Conservation (phyloP, 2,329 filamentous ascomycete species). For the Grosmannia penicillata region DNA sequence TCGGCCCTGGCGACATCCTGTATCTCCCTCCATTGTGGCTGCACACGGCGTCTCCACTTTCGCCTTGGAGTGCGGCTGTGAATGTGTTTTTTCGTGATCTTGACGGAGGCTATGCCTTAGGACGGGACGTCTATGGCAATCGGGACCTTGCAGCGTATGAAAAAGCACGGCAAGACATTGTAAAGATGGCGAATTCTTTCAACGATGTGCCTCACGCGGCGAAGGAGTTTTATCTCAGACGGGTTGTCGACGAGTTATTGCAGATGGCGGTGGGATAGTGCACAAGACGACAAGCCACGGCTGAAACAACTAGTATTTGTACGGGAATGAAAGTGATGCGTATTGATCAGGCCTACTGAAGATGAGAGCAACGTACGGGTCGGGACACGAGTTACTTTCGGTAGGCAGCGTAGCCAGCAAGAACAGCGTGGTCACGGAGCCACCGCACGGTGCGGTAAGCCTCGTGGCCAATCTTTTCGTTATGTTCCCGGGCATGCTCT, state of each 20-base stretch:
- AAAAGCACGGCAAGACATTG: constrained; percentile 58
- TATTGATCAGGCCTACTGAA: too few relatives aligned
- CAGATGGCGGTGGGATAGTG: constrained; percentile 8
- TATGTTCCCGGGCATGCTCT: constrained; percentile 22
- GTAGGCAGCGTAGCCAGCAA: too few relatives aligned
- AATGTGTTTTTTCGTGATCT: constrained; percentile 79
- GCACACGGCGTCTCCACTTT: constrained; percentile 52
- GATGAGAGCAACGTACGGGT: too few relatives aligned
- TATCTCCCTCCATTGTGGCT: constrained; percentile 77
- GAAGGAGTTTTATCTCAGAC: constrained; percentile 58
- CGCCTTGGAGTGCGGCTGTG: constrained; percentile 57
- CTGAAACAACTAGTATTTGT: too few relatives aligned
- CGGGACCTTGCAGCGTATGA: constrained; percentile 75
- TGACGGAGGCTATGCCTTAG: constrained; percentile 50
- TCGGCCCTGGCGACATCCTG: constrained; percentile 60
- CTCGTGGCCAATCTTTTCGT: constrained; percentile 21
- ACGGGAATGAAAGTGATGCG: too few relatives aligned
- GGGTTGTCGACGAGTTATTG: constrained; percentile 54
- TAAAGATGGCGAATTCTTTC: constrained; percentile 50
- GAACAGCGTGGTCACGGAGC: too few relatives aligned
- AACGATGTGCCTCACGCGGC: constrained; percentile 49
- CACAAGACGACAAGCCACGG: too few relatives aligned
- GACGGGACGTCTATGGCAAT: constrained; percentile 79
- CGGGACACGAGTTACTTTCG: too few relatives aligned
- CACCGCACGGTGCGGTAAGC: constrained; percentile 10